Base-by-base conservation (phyloP, 2,329 filamentous ascomycete species). In the Neocucurbitaria cava region DNA sequence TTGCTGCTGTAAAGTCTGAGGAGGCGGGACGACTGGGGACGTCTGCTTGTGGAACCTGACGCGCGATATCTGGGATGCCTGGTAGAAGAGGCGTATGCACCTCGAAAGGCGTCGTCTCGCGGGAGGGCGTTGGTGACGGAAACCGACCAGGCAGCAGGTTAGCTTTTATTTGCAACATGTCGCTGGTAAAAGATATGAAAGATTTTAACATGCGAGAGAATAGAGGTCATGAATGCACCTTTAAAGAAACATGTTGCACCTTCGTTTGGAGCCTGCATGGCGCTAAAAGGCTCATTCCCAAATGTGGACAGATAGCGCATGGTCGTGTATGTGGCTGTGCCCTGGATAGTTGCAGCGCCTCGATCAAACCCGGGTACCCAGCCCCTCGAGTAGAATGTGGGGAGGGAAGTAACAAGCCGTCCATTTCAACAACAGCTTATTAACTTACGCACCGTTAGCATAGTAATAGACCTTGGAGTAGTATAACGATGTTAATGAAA, bases 121-220 rank as follows among this genome's bases (percentile, higher is more conserved):
- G 40, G 40, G 49, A 47, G 5, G 49, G 36, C 24, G 24, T 47
- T 31, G 44, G 49, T 7, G 49, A 52, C 4, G 49, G 49, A n/a
- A 47, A 52, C 43, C 49, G 21, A n/a, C 49, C 43, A 13, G 49
- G 49, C 43, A 23, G 30, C 36, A 47, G 47, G 26, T n/a, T 36
- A n/a, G 31, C 8, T 15, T 15, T 13, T 13, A 13, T 18, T 17
- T 43, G 36, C 41, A 23, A 26, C 3, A 13, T 7, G 11, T 15
- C 13, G n/a, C 17, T 36, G 3, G 15, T 10, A 23, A 33, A 26
- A 8, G 33, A 18, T 35, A 5, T n/a, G 5, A 4, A 6, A 5
- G 31, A 4, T n/a, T n/a, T 10, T 4, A n/a, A 4, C 2, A 6
- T 15, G 13, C n/a, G n/a, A 8, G 13, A 15, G 5, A 35, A 35